Evolutionary conservation across 2,329 filamentous ascomycete genomes (phyloP).

Genomic region (Calycina herbarum): DNA sequence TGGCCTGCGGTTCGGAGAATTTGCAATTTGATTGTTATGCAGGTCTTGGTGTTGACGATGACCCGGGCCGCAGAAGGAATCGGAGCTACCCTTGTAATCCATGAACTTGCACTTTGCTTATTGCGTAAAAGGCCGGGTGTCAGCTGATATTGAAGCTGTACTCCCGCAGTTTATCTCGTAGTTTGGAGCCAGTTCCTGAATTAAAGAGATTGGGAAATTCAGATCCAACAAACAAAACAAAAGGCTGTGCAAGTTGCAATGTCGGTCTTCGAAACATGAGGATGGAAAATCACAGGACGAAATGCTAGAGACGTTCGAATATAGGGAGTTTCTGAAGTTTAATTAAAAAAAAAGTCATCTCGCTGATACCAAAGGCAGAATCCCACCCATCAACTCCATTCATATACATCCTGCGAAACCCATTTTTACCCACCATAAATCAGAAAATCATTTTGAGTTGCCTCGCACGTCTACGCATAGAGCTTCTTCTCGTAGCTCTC

Average conservation of each 20-base stretch:
- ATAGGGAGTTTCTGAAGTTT: not conserved
- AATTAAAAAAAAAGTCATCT: not conserved
- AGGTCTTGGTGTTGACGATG: not conserved
- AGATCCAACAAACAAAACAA: not conserved
- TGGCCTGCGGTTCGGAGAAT: not conserved
- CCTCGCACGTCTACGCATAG: constrained; percentile 64
- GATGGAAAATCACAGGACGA: not conserved
- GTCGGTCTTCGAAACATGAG: not conserved
- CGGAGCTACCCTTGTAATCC: no score
- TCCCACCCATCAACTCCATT: constrained; percentile 7
- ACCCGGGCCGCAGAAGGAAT: not conserved
- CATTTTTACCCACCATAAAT: constrained; percentile 10
- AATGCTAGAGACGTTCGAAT: not conserved
- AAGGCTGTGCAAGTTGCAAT: constrained; percentile 1
- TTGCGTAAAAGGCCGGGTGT: not conserved
- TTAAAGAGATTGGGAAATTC: not conserved
- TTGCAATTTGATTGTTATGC: not conserved
- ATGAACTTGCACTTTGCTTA: no score
- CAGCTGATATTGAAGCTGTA: not conserved
- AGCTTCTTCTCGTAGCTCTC: constrained; percentile 99
- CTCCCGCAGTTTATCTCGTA: not conserved
- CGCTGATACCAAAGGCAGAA: not conserved
- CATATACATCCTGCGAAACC: constrained; percentile 6
- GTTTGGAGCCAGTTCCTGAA: not conserved
- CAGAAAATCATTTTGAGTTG: constrained; percentile 8